Evolutionary conservation across 768 basidiomycete species (phyloP), one percentile per base, ranked within the genome.

Genomic region (Cyclocybe cylindracea): DNA sequence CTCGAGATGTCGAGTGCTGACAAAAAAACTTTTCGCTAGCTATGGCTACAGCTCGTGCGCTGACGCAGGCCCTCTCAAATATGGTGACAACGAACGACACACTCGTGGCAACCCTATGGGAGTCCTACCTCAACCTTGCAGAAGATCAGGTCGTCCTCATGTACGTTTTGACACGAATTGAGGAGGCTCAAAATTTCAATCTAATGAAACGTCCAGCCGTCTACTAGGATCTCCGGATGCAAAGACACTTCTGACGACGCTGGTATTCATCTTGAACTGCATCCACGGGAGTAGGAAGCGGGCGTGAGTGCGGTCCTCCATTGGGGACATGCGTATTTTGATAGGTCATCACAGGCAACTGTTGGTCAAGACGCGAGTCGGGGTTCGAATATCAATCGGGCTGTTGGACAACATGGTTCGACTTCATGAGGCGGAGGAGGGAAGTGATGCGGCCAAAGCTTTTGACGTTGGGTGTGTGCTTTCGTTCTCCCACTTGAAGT

Each of bases 21-120:
- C n/a, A 34, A 37, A 41, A 13, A 46, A 35, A 11, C 44, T 57
- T 54, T 44, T 61, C 39, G 40, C 48, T 57, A 95, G 94, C 81
- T 51, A 76, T 82, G 48, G 70, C 77, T 0, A 73, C 80, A 14
- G 84, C 87, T 7, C 78, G 89, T 11, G 77, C 90, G 51, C 71
- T 91, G 29, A 75, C 86, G 2, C 93, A 97, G 66, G 72, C 89
- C 3, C 75, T 96, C 29, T 89, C 92, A 14, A 97, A 97, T 66
- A 74, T 93, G 18, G 79, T 95, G 32, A 92, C 94, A 2, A 78
- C 79, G 7, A 90, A 93, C 54, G 80, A 85, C 38, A 58, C 54
- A 7, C 76, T 87, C 40, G 74, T 80, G 54, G 64, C 73, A n/a
- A 74, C 64, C 16, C 68, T 88, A 32, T 92, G 87, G 89, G 75